Percentiles rank a stretch among this genome's conserved stretches.
Conservation (phyloP, 2,329 filamentous ascomycete species). For the Tolypocladium sp. region DNA sequence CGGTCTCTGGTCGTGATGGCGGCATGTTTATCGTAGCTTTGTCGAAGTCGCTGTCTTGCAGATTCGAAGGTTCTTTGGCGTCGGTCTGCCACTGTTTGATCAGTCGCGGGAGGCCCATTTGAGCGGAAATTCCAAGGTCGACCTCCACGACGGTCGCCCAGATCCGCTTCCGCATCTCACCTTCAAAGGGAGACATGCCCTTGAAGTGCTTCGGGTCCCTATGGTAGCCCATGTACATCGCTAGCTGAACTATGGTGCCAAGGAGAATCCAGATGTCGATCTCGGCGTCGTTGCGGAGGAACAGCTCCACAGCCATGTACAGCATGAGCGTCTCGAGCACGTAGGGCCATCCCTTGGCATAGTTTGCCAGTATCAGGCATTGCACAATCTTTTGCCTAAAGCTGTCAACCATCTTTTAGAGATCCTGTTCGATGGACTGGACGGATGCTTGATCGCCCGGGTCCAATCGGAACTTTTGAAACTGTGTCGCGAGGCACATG, state of each 20-base stretch:
- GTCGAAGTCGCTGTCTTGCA: conserved; percentile 33
- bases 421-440: neutral
- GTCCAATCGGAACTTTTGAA: neutral
- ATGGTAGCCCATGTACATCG: conserved; percentile 33
- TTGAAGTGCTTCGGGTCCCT: conserved; percentile 32
- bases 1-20: conserved; percentile 17
- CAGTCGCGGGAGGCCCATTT: conserved; percentile 36
- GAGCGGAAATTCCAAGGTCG: conserved; percentile 32
- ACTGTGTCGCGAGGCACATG: conserved; percentile 24
- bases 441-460: neutral
- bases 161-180: conserved; percentile 34
- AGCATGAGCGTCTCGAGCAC: conserved; percentile 28
- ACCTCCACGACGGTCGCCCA: conserved; percentile 31
- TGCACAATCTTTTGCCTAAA: conserved; percentile 23
- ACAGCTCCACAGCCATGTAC: conserved; percentile 22
- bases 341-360: conserved; percentile 31
- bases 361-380: conserved; percentile 27
- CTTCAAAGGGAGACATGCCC: conserved; percentile 26
- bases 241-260: conserved; percentile 22
- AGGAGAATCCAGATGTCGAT: conserved; percentile 24
- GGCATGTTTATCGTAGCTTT: conserved; percentile 23
- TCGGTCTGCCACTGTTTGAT: conserved; percentile 30
- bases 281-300: conserved; percentile 18
- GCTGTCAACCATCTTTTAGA: neutral
- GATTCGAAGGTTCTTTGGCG: conserved; percentile 30